Percentiles rank a stretch among this genome's conserved stretches.
phyloP scores from a whole-genome alignment of 345 rosid genomes.

The Gossypium arboreum region DNA sequence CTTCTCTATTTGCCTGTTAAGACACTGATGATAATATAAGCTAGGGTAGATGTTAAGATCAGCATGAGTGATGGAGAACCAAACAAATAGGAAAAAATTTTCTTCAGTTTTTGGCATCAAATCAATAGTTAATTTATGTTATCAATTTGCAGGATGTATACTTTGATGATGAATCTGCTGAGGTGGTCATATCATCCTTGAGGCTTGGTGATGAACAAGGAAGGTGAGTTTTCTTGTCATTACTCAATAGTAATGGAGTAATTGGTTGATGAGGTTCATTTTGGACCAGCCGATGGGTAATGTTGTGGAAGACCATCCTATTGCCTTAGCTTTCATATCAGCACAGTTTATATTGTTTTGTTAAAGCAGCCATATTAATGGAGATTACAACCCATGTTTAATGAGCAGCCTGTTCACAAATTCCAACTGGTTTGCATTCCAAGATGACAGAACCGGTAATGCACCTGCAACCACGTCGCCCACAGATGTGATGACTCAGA shows the following conservation, averaged over 20 bases:
- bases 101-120: neutral
- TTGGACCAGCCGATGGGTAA: neutral
- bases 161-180: constrained; percentile 94
- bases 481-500: constrained; percentile 66
- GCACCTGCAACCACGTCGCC: constrained; percentile 51
- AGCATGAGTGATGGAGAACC: constrained; percentile 3
- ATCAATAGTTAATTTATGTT: neutral
- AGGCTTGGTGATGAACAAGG: constrained; percentile 96
- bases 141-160: constrained; percentile 68
- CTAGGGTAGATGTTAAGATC: constrained; percentile 8
- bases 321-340: neutral
- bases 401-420: constrained; percentile 81
- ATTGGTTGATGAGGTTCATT: neutral
- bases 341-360: neutral
- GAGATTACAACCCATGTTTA: constrained; percentile 1
- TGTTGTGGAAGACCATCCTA: neutral
- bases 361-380: neutral
- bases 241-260: neutral
- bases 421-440: constrained; percentile 97
- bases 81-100: neutral
- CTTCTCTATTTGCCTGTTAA: neutral
- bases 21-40: neutral
- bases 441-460: constrained; percentile 65
- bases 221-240: constrained; percentile 44
- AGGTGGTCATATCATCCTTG: constrained; percentile 88